Evolutionary conservation across 495 filamentous ascomycete species (phyloP).

Genomic region (Podospora conica): DNA sequence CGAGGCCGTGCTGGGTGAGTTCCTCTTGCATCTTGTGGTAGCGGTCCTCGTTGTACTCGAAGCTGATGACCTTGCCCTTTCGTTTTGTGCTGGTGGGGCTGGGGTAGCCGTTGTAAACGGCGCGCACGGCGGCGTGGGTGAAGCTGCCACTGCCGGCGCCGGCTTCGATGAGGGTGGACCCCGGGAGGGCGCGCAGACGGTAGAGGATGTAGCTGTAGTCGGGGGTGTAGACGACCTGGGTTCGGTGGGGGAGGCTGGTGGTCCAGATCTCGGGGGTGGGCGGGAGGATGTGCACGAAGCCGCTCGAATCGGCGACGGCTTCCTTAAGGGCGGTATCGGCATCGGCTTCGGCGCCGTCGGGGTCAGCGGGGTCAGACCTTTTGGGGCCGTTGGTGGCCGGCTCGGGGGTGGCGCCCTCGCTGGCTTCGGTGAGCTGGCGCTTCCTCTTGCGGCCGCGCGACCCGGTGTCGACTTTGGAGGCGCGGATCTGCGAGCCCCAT

Average conservation of each 20-base stretch:
- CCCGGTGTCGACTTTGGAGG: conserved; percentile 84
- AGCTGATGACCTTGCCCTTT: conserved; percentile 81
- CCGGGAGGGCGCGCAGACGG: conserved; percentile 73
- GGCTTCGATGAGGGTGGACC: conserved; percentile 78
- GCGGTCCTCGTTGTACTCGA: conserved; percentile 81
- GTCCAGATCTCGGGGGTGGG: conserved; percentile 96
- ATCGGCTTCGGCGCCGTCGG: conserved; percentile 21
- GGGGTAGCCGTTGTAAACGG: conserved; percentile 80
- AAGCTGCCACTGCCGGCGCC: conserved; percentile 93
- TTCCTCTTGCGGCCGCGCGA: conserved; percentile 60
- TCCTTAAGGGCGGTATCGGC: conserved; percentile 29
- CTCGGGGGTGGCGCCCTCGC: conserved; percentile 22
- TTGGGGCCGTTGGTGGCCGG: conserved; percentile 18
- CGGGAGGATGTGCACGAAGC: conserved; percentile 83
- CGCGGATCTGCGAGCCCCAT: conserved; percentile 87
- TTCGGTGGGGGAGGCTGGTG: conserved; percentile 78
- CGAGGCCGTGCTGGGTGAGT: conserved; percentile 65
- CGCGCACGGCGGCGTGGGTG: conserved; percentile 81
- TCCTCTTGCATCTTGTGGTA: conserved; percentile 67
- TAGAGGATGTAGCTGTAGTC: conserved; percentile 96
- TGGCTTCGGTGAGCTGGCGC: conserved; percentile 51
- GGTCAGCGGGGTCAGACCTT: conserved; percentile 20
- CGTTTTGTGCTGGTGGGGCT: conserved; percentile 28
- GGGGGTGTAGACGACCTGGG: conserved; percentile 95
- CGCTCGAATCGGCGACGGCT: conserved; percentile 60